These are phyloP conservation scores for Cystofilobasidium capitatum DNA, from an alignment of 768 basidiomycete species.

Conservation along the genomic window DNA sequence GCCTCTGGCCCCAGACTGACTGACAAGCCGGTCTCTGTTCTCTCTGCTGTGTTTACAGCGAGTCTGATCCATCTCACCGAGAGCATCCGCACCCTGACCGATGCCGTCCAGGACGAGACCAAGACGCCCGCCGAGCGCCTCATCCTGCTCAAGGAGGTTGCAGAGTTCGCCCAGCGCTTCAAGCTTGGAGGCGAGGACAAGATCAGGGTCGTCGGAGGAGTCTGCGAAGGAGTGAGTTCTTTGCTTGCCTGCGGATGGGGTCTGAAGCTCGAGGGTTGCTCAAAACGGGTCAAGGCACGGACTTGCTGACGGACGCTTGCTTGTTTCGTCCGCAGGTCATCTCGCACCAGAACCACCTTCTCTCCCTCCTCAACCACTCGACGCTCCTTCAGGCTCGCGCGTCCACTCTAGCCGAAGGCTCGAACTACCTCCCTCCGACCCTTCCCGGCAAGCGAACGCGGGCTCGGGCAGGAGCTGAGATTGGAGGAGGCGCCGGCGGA, in stretches of 20 bases:
- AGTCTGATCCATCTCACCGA: conserved; percentile 70
- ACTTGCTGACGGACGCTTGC: background rate
- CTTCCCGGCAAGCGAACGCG: conserved; percentile 19
- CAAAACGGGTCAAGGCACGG: background rate
- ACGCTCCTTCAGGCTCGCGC: conserved; percentile 34
- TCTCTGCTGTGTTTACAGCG: conserved; percentile 42
- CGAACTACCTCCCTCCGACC: conserved; percentile 29
- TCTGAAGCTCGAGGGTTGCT: background rate
- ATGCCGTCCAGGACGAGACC: conserved; percentile 37
- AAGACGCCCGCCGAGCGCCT: conserved; percentile 54
- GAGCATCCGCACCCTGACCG: conserved; percentile 62
- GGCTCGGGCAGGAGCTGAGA: conserved; percentile 33
- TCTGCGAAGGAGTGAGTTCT: conserved; percentile 70
- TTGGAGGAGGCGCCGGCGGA: background rate
- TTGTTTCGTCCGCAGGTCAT: conserved; percentile 33
- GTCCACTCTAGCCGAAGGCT: conserved; percentile 21
- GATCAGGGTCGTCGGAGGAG: conserved; percentile 84
- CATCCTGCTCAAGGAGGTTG: conserved; percentile 79
- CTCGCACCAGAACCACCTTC: conserved; percentile 38
- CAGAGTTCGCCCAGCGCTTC: conserved; percentile 81
- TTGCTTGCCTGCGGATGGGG: background rate
- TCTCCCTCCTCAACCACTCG: conserved; percentile 36
- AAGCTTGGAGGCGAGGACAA: conserved; percentile 96
- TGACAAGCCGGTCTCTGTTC: background rate
- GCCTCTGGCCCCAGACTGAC: background rate